Percentiles rank a stretch among this genome's conserved stretches.
These are phyloP conservation scores for Xylaria telfairii DNA, from an alignment of 495 filamentous ascomycete species.

Conservation along the genomic window DNA sequence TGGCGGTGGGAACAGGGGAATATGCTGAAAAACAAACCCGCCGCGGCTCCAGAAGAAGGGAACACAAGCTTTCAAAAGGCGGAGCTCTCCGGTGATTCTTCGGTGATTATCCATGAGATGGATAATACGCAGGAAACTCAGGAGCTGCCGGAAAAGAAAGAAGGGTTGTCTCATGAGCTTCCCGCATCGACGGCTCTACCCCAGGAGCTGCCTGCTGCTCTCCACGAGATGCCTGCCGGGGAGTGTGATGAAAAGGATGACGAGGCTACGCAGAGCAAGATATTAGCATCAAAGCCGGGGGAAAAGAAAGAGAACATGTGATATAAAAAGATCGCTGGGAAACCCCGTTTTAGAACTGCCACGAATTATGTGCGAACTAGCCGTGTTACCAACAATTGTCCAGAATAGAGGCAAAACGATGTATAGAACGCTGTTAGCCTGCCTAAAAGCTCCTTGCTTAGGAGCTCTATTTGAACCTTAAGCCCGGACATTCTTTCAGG, in stretches of 20 bases:
- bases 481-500: too few relatives aligned
- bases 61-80: neutral
- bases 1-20: neutral
- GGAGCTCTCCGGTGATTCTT: neutral
- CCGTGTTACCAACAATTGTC: too few relatives aligned
- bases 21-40: neutral
- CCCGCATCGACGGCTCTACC: neutral
- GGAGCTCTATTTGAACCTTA: too few relatives aligned
- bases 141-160: neutral
- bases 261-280: neutral
- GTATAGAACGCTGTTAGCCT: too few relatives aligned
- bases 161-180: slow-evolving; percentile 7
- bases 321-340: too few relatives aligned
- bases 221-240: neutral
- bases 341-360: too few relatives aligned
- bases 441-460: too few relatives aligned
- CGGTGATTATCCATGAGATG: neutral
- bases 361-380: too few relatives aligned
- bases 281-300: neutral
- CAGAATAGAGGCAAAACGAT: too few relatives aligned
- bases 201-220: neutral
- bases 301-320: neutral
- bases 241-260: neutral
- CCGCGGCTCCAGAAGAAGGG: neutral
- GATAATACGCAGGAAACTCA: neutral